A percentile compares a stretch with the other conserved stretches of the same genome.
These are phyloP conservation scores for Tulasnella sp. DNA, from an alignment of 768 basidiomycete species.

Conservation along the genomic window DNA sequence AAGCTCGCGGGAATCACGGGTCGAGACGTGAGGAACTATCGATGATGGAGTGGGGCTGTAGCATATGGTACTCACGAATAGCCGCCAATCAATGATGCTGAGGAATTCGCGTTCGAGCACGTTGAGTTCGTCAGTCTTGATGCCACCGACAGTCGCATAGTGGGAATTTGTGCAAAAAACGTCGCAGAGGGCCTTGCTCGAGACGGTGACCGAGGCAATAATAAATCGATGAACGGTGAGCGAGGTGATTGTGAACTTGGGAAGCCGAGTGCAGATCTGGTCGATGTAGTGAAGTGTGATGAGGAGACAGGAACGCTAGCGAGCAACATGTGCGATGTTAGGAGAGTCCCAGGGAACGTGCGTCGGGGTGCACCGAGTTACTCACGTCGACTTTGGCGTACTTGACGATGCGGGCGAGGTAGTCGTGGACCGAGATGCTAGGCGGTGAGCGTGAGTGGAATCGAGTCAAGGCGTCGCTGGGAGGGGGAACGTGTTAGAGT, in stretches of 20 bases:
- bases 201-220: conserved; percentile 84
- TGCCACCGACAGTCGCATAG: conserved; percentile 94
- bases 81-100: conserved; percentile 80
- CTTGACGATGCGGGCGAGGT: conserved; percentile 82
- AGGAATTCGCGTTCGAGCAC: conserved; percentile 91
- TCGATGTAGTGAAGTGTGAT: conserved; percentile 85
- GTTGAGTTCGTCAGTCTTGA: conserved; percentile 83
- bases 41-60: too few relatives aligned
- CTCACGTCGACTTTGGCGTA: conserved; percentile 93
- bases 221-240: conserved; percentile 97
- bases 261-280: conserved; percentile 77
- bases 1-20: conserved; percentile 2
- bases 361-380: conserved; percentile 12
- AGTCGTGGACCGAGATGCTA: conserved; percentile 77
- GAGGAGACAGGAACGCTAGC: conserved; percentile 63
- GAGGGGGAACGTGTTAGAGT: conserved; percentile 19
- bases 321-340: conserved; percentile 1
- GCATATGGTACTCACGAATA: conserved; percentile 78
- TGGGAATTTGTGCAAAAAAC: conserved; percentile 88
- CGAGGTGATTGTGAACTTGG: conserved; percentile 85
- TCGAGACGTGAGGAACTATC: conserved; percentile 5
- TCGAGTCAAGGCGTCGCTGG: conserved; percentile 78
- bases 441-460: conserved; percentile 94
- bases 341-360: not conserved
- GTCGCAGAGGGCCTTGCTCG: conserved; percentile 91